Percentiles rank a stretch among this genome's conserved stretches.
Conservation (phyloP, 805 yeast genomes). For the Metschnikowia matae region DNA sequence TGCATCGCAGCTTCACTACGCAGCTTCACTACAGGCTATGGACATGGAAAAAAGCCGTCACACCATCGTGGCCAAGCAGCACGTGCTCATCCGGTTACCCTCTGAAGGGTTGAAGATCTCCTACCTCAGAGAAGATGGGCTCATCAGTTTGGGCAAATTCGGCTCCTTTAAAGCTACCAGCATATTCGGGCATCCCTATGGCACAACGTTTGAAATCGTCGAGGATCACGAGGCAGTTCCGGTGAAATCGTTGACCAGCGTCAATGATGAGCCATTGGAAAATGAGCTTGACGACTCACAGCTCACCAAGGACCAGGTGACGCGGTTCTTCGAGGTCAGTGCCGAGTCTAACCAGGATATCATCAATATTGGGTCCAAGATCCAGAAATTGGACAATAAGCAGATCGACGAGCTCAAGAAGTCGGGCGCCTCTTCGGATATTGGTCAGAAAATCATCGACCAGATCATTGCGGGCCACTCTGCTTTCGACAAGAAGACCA, state of each 20-base stretch:
- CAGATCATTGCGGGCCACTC: conserved; percentile 79
- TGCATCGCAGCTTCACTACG: not conserved
- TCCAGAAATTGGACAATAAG: conserved; percentile 70
- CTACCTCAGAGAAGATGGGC: conserved; percentile 56
- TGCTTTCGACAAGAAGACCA: conserved; percentile 84
- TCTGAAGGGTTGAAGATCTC: conserved; percentile 74
- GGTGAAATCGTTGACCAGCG: conserved; percentile 35
- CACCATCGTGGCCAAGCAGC: conserved; percentile 44
- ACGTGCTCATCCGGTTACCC: conserved; percentile 71
- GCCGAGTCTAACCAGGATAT: conserved; percentile 65
- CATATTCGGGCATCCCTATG: conserved; percentile 77
- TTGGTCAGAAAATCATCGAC: conserved; percentile 76
- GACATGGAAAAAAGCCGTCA: conserved; percentile 17
- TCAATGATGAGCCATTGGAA: conserved; percentile 13
- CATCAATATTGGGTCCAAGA: conserved; percentile 60
- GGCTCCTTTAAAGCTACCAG: conserved; percentile 77
- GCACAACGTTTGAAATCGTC: conserved; percentile 82
- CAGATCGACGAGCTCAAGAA: conserved; percentile 83
- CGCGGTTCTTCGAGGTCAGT: conserved; percentile 37
- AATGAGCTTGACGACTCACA: conserved; percentile 31
- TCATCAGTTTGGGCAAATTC: conserved; percentile 81
- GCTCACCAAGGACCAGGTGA: conserved; percentile 36
- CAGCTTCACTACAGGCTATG: not conserved
- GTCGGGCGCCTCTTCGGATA: conserved; percentile 54
- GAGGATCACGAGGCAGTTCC: conserved; percentile 53